Evolutionary conservation across 805 yeast genomes (phyloP).

Genomic region (Metschnikowia orientalis): DNA sequence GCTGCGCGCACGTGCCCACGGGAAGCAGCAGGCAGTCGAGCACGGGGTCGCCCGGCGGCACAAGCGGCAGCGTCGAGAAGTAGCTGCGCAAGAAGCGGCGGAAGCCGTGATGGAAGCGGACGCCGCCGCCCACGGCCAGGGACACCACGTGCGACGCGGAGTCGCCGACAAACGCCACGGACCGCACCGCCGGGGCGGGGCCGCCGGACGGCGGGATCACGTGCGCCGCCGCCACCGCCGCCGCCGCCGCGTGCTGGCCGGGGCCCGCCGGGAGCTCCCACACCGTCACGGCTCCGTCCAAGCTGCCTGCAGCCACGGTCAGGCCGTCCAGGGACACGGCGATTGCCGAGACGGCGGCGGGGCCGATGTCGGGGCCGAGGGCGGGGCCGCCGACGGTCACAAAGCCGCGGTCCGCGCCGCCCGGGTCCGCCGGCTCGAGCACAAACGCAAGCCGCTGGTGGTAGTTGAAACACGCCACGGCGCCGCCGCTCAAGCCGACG

Average conservation of each 20-base stretch:
- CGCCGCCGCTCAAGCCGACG: slow-evolving; percentile 70
- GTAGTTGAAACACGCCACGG: slow-evolving; percentile 61
- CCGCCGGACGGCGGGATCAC: slow-evolving; percentile 11
- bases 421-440: slow-evolving; percentile 18
- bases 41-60: slow-evolving; percentile 16
- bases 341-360: slow-evolving; percentile 43
- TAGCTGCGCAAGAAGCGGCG: slow-evolving; percentile 52
- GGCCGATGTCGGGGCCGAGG: background rate
- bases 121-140: slow-evolving; percentile 30
- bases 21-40: slow-evolving; percentile 49
- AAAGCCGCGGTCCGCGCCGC: no score
- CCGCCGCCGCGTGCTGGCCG: background rate
- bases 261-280: slow-evolving; percentile 51
- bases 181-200: slow-evolving; percentile 13
- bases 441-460: slow-evolving; percentile 52
- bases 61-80: slow-evolving; percentile 43
- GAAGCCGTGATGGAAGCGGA: slow-evolving; percentile 60
- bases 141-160: slow-evolving; percentile 29
- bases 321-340: slow-evolving; percentile 66
- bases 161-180: slow-evolving; percentile 27
- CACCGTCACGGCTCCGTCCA: slow-evolving; percentile 56
- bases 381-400: background rate
- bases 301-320: slow-evolving; percentile 63
- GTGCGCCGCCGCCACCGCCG: slow-evolving; percentile 4
- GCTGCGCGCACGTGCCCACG: slow-evolving; percentile 49